Conservation (phyloP, 2,329 filamentous ascomycete genomes). For the Fusarium secorum region DNA sequence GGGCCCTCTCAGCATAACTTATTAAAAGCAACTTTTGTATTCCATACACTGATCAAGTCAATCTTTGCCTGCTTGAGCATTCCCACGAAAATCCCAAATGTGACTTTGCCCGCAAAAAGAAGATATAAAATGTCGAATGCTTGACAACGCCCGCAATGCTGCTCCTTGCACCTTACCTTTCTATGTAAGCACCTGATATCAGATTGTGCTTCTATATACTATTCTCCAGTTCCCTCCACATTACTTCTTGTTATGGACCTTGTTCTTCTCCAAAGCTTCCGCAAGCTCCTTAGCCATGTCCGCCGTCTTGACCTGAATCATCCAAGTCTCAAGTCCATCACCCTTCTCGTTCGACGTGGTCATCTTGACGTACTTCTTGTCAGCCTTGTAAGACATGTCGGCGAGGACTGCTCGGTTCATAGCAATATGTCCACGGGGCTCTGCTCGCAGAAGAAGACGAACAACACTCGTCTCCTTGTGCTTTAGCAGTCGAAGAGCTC, state of each 20-base stretch:
- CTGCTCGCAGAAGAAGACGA: constrained; percentile 75
- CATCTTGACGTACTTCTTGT: constrained; percentile 68
- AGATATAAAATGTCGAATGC: constrained; percentile 32
- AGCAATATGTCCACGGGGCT: constrained; percentile 76
- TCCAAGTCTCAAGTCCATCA: constrained; percentile 71
- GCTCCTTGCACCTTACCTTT: constrained; percentile 38
- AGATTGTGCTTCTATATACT: constrained; percentile 37
- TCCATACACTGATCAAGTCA: constrained; percentile 35
- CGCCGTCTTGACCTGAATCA: constrained; percentile 73
- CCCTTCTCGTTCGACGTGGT: constrained; percentile 65
- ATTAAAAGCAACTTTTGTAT: constrained; percentile 35
- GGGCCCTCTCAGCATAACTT: not conserved
- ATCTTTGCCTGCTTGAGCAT: constrained; percentile 32
- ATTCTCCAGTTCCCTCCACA: constrained; percentile 28
- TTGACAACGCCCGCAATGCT: constrained; percentile 39
- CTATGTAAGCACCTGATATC: constrained; percentile 35
- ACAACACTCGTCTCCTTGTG: constrained; percentile 73
- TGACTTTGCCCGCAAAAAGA: constrained; percentile 1
- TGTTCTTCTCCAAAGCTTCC: constrained; percentile 60
- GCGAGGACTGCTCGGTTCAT: constrained; percentile 74
- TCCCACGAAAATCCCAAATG: constrained; percentile 6
- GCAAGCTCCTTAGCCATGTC: constrained; percentile 64
- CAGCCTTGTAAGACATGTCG: constrained; percentile 67
- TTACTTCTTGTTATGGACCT: constrained; percentile 63
- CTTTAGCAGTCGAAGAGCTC: constrained; percentile 75